These are phyloP conservation scores for Neurospora hispaniola DNA, from an alignment of 495 filamentous ascomycete species.

Conservation along the genomic window DNA sequence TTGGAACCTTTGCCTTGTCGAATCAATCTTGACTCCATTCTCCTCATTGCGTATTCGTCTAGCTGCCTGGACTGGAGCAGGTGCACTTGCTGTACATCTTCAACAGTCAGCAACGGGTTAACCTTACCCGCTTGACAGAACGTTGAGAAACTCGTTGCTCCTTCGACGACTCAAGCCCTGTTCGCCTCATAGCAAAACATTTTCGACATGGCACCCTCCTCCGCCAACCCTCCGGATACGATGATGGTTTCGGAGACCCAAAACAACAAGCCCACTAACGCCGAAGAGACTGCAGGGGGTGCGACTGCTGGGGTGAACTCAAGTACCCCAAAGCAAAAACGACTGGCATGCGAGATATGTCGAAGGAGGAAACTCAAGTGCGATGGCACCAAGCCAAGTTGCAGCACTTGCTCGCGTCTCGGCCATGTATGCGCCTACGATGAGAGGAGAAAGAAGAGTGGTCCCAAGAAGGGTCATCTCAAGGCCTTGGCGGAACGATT, in stretches of 20 bases:
- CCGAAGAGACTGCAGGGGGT: slow-evolving; percentile 16
- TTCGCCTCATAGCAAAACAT: not conserved
- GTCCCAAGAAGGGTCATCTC: slow-evolving; percentile 95
- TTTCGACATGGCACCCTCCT: slow-evolving; percentile 30
- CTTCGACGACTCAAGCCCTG: not conserved
- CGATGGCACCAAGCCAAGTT: slow-evolving; percentile 70
- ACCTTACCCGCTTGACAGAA: not conserved
- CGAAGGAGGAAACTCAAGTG: slow-evolving; percentile 85
- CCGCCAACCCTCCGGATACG: slow-evolving; percentile 25
- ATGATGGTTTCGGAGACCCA: slow-evolving; percentile 29
- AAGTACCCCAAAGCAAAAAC: slow-evolving; percentile 71
- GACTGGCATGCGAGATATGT: slow-evolving; percentile 95
- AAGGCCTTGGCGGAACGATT: slow-evolving; percentile 92
- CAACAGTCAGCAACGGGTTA: not conserved
- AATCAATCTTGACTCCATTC: not conserved
- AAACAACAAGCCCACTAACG: slow-evolving; percentile 16
- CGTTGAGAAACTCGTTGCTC: not conserved
- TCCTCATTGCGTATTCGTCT: not conserved
- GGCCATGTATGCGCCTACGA: slow-evolving; percentile 91
- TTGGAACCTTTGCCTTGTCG: not conserved
- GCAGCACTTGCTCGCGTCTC: slow-evolving; percentile 81
- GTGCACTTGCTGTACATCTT: not conserved
- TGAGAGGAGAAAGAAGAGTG: slow-evolving; percentile 94
- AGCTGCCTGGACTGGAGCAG: not conserved
- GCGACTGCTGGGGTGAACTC: slow-evolving; percentile 42